These are phyloP conservation scores for Lactarius sp. DNA, from an alignment of 768 basidiomycete genomes.

Conservation along the genomic window DNA sequence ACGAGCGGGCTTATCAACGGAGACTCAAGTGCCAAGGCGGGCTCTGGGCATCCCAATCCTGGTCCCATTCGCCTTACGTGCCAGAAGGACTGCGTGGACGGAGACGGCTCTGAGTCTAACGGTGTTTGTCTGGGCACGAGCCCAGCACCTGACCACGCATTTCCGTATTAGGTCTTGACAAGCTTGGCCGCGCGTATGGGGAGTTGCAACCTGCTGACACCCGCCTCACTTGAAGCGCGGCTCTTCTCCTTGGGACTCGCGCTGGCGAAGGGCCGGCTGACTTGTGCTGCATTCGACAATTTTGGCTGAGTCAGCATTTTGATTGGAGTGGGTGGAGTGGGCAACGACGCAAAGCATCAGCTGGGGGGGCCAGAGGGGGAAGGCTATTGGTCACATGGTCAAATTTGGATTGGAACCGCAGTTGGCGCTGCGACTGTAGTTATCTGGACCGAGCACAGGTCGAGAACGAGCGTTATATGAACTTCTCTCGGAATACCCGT, in stretches of 20 bases:
- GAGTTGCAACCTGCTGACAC: neutral
- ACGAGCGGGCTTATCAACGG: neutral
- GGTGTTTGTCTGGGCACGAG: conserved; percentile 8
- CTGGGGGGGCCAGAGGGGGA: neutral
- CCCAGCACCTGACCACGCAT: neutral
- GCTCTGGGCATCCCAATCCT: neutral
- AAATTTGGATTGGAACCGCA: conserved; percentile 1
- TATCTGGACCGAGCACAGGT: neutral
- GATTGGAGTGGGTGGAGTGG: neutral
- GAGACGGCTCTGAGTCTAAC: neutral
- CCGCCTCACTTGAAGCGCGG: neutral
- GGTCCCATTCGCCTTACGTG: conserved; percentile 4
- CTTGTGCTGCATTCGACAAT: neutral
- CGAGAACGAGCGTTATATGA: neutral
- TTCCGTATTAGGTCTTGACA: neutral
- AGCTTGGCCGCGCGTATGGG: neutral
- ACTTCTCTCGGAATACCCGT: neutral
- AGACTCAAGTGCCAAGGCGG: neutral
- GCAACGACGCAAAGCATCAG: neutral
- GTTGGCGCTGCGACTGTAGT: neutral
- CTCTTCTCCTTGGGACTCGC: neutral
- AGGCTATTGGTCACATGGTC: neutral
- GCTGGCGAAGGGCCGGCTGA: neutral
- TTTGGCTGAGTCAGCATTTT: neutral
- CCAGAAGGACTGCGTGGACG: neutral